Evolutionary conservation across 2,329 filamentous ascomycete genomes (phyloP), one percentile per base, ranked within the genome.

Genomic region (Sarocladiaceae sp.): DNA sequence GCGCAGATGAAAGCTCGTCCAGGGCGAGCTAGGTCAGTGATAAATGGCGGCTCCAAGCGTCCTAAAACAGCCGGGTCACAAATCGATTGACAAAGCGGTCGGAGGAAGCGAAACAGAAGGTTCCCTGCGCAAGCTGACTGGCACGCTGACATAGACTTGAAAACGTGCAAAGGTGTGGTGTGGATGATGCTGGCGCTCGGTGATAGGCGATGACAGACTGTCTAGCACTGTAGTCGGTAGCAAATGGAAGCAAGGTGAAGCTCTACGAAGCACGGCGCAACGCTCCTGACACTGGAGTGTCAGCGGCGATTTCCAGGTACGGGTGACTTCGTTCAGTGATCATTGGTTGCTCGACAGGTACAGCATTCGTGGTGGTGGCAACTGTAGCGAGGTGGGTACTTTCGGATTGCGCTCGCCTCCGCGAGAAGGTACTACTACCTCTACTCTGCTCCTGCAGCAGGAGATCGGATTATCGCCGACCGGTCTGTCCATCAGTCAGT

Each of bases 61-160:
- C 4, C 15, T 3, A 20, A 10, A n/a, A n/a, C 20, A 20, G 17
- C 8, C 40, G 22, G 28, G 40, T 28, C 44, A 20, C 12, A 28
- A 33, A 33, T 29, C 8, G 44, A 48, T 48, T 48, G 22, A 33
- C 26, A 33, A 48, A 48, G 25, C 44, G 15, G 26, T 33, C 44
- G 44, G 44, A 25, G 44, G 20, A 29, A 28, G 44, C 44, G 44
- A 48, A 48, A 48, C 44, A 33, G 44, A 20, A 33, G 25, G 17
- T 33, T 18, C 44, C 29, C 44, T 48, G 11, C 13, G n/a, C 40
- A 29, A 46, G 40, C 40, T 46, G 40, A 46, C 40, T 48, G 44
- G 28, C 26, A 48, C 44, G 44, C 44, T 48, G 44, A 48, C 44
- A 29, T 25, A 48, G 44, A 46, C 23, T 7, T 28, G 22, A 23